Evolutionary conservation across 148 eudicot genomes (phyloP).

Genomic region (Agrostemma githago): DNA sequence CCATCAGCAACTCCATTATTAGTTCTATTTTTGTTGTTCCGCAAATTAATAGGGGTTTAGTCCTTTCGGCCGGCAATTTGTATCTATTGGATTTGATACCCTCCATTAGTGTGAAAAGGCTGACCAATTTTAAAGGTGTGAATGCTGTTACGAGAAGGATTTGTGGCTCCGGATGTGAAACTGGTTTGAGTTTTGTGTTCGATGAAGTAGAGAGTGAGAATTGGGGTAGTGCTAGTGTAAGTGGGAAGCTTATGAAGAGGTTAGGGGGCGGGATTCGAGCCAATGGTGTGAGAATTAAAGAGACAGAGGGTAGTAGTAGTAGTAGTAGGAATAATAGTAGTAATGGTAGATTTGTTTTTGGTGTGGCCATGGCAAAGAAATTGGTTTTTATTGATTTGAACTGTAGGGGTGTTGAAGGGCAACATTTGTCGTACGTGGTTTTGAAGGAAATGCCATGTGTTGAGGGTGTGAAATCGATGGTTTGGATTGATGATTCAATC

Average conservation of each 20-base stretch:
- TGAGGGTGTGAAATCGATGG: constrained; percentile 55
- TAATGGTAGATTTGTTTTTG: constrained; percentile 40
- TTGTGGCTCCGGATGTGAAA: constrained; percentile 31
- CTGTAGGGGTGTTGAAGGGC: constrained; percentile 27
- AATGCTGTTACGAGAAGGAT: constrained; percentile 49
- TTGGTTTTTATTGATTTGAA: constrained; percentile 54
- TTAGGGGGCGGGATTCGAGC: constrained; percentile 49
- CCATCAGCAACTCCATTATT: constrained; percentile 29
- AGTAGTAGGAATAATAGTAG: no score
- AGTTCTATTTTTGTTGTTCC: constrained; percentile 36
- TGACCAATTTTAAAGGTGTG: constrained; percentile 44
- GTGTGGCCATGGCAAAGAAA: constrained; percentile 51
- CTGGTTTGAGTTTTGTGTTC: constrained; percentile 18
- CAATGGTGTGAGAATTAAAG: constrained; percentile 41
- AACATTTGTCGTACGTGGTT: constrained; percentile 29
- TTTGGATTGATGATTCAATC: constrained; percentile 80
- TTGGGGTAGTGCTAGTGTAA: constrained; percentile 22
- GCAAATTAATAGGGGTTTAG: constrained; percentile 35
- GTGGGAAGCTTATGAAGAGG: constrained; percentile 47
- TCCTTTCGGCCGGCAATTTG: constrained; percentile 51
- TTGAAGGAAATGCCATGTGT: constrained; percentile 70
- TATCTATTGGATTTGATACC: constrained; percentile 38
- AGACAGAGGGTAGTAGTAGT: constrained; percentile 26
- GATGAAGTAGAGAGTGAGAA: constrained; percentile 29
- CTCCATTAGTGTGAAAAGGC: constrained; percentile 37